These are phyloP conservation scores for Huntiella decipiens DNA, from an alignment of 2,329 filamentous ascomycete genomes.

Conservation along the genomic window DNA sequence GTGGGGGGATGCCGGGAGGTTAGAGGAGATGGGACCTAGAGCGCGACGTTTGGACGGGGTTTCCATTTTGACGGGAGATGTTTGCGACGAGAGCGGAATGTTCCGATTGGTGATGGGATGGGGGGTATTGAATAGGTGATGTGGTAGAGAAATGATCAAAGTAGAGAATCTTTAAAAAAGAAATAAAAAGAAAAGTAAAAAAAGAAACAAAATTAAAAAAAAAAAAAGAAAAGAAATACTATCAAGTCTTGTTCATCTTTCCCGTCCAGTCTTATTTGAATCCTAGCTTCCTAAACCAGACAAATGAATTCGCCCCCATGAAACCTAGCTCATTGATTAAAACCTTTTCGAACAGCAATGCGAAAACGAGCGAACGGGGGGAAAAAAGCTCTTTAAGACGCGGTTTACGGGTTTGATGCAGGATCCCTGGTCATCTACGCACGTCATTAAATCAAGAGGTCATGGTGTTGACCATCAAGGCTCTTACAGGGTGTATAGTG, in stretches of 20 bases:
- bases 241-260: neutral
- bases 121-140: neutral
- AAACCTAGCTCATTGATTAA: too few species aligned
- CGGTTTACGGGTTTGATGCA: too few species aligned
- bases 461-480: too few species aligned
- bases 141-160: neutral
- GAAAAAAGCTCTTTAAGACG: too few species aligned
- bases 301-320: too few species aligned
- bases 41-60: constrained; percentile 12
- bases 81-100: neutral
- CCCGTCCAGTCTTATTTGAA: too few species aligned
- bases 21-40: constrained; percentile 11
- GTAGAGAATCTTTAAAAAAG: neutral
- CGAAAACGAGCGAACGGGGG: too few species aligned
- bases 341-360: too few species aligned
- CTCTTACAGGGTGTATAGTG: too few species aligned
- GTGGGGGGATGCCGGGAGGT: constrained; percentile 10
- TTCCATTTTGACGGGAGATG: constrained; percentile 1
- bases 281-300: too few species aligned
- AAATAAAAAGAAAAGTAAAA: neutral
- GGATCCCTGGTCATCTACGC: too few species aligned
- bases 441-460: too few species aligned
- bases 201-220: constrained; percentile 1
- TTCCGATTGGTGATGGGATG: neutral
- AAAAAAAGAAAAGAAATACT: neutral